Evolutionary conservation across 805 yeast genomes (phyloP), one percentile per base, ranked within the genome.

Genomic region (Saccharomycopsis sp.): DNA sequence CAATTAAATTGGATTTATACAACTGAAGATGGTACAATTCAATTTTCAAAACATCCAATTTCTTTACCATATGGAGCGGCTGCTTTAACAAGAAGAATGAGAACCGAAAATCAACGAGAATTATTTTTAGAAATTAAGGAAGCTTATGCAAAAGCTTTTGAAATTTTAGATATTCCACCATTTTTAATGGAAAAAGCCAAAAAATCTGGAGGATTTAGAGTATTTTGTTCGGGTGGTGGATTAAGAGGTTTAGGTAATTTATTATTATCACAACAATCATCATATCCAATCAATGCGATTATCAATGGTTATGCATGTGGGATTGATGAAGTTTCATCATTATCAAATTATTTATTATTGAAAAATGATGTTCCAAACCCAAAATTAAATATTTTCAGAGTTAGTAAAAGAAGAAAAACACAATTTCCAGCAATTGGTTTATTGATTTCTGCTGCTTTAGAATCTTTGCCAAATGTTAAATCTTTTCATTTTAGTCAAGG

Each of bases 11-110:
- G 89, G 87, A 72, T 80, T 15, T 64, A 66, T 44, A 70, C 77
- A 30, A 57, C 60, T 21, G 64, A 66, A 37, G 29, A 36, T 5
- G 86, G 85, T 4, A 69, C 67, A 42, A 66, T 79, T 21, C 60
- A 60, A 41, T 66, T 72, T 48, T 73, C 80, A 21, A 61, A 66
- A 5, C 65, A 64, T 13, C 82, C 86, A 0, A 75, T 76, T 2
- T 71, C 79, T 2, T 57, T 79, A 34, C 87, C 87, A 1, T 81
- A 75, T 53, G 89, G 89, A 15, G 82, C 86, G 1, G 84, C 81
- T 21, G 77, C 79, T 1, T 57, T 80, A 32, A 67, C 80, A 0
- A 66, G 74, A 49, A 58, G 83, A 48, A 54, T 78, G 45, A 62
- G 63, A 41, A 52, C 62, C 34, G 83, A 76, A 50, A 69, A 69